Evolutionary conservation across 139 green algal species (phyloP).

Genomic region (Tetraselmis striata): DNA sequence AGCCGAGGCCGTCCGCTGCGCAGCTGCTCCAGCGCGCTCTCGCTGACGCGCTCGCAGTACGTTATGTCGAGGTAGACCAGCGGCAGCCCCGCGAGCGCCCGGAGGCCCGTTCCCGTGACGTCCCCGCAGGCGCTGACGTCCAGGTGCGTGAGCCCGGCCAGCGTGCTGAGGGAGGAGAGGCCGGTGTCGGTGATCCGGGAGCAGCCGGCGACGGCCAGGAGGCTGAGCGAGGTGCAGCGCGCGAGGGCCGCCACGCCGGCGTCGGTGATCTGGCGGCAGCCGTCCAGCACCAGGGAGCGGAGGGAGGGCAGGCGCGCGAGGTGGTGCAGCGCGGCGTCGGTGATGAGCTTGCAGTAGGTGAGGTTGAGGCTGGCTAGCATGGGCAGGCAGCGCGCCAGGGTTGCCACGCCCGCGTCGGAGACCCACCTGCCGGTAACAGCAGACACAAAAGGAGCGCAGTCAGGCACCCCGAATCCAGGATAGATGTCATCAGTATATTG

Average conservation of each 20-base stretch:
- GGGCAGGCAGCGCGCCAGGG: background rate
- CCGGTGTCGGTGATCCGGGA: slow-evolving; percentile 9
- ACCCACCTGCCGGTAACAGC: background rate
- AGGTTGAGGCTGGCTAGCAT: background rate
- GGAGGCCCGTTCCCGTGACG: background rate
- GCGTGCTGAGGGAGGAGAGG: slow-evolving; percentile 8
- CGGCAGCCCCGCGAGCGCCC: background rate
- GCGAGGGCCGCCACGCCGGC: slow-evolving; percentile 22
- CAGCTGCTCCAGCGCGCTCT: background rate
- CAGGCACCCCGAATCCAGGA: too few species aligned
- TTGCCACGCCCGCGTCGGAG: background rate
- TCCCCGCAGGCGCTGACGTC: slow-evolving; percentile 1
- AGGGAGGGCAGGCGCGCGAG: slow-evolving; percentile 18
- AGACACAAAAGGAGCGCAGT: background rate
- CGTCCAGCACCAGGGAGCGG: slow-evolving; percentile 22
- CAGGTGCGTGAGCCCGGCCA: slow-evolving; percentile 19
- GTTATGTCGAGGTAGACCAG: background rate
- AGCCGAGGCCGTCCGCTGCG: background rate
- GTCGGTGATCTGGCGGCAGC: slow-evolving; percentile 25
- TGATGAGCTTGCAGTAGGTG: slow-evolving; percentile 1
- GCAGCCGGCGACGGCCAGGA: slow-evolving; percentile 24
- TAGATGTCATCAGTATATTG: too few species aligned
- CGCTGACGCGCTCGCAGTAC: background rate
- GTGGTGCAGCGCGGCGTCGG: slow-evolving; percentile 20
- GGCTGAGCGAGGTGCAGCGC: slow-evolving; percentile 6